Evolutionary conservation across 768 basidiomycete species (phyloP), one percentile per base, ranked within the genome.

Genomic region (Lactarius sp.): DNA sequence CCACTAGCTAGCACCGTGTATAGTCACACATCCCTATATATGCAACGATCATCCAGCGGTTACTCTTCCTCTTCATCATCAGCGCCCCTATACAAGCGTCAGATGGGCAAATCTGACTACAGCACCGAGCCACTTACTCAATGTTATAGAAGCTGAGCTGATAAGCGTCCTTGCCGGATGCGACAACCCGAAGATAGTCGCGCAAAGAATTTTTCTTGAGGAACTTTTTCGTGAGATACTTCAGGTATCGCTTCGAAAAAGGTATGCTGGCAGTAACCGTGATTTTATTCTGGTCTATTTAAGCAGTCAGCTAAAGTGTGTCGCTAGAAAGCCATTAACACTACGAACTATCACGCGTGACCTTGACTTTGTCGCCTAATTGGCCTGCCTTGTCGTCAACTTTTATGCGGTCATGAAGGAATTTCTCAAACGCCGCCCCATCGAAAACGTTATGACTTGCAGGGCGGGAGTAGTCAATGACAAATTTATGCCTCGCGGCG

Each of bases 181-280:
- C 93, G 69, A 98, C 93, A 69, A 99, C 96, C 60, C 94, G 94
- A 75, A 98, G 93, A 91, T 94, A 98, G 79, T 98, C 95, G 69
- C 94, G 88, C 71, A 97, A 83, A 51, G 82, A 79, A 80, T 95
- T 94, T 85, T 97, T 97, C 85, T 98, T 98, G 78, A 98, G 83
- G 84, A 93, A 95, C 81, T 96, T 96, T 84, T 98, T 98, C 67
- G 96, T 98, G 65, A 98, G 82, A 79, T 98, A 99, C 79, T 98
- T 98, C 75, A 98, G 86, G 78, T 97, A 98, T 61, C 92, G 85
- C 80, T 98, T 98, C 56, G 96, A 98, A 79, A 98, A 89, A 61
- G 92, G 86, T 74, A 96, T 86, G 72, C 79, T 86, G 58, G 94
- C 88, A 56, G 87, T 85, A 69, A 98, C 85, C 60, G 86, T 88